Conservation (phyloP, 73 alveolate genomes). For the Uronychia setigera region DNA sequence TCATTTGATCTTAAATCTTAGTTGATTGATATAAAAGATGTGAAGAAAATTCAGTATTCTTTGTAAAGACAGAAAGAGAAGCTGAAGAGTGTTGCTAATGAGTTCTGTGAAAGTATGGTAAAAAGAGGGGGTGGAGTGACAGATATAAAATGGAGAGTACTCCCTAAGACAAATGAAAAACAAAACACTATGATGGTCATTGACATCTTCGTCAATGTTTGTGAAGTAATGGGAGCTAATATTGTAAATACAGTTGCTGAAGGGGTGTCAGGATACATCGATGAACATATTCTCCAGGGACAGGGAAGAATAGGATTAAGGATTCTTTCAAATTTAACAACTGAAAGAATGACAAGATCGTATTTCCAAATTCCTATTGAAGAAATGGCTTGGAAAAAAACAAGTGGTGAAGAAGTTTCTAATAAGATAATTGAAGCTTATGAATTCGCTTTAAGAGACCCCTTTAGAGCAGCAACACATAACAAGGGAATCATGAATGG, state of each 20-base stretch:
- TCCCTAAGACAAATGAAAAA: conserved; percentile 22
- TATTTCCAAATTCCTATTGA: conserved; percentile 84
- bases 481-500: conserved; percentile 99
- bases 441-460: conserved; percentile 89
- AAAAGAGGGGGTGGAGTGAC: conserved; percentile 98
- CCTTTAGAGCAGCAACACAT: conserved; percentile 95
- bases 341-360: conserved; percentile 89
- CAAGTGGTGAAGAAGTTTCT: conserved; percentile 92
- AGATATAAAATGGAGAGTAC: conserved; percentile 74
- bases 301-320: conserved; percentile 87
- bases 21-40: conserved; percentile 59
- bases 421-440: conserved; percentile 90
- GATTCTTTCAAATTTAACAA: conserved; percentile 91
- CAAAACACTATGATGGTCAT: conserved; percentile 68
- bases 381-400: conserved; percentile 77
- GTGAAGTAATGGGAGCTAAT: conserved; percentile 98
- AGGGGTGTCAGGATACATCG: conserved; percentile 77
- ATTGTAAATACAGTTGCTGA: conserved; percentile 94
- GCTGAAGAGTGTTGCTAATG: conserved; percentile 89
- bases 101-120: conserved; percentile 89
- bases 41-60: conserved; percentile 58
- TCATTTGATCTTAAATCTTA: conserved; percentile 37
- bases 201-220: conserved; percentile 91
- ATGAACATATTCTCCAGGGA: conserved; percentile 60
- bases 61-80: conserved; percentile 71